A percentile compares a stretch with the other conserved stretches of the same genome.
Conservation (phyloP, 306 rosid genomes). For the Lathyrus tuberosus region DNA sequence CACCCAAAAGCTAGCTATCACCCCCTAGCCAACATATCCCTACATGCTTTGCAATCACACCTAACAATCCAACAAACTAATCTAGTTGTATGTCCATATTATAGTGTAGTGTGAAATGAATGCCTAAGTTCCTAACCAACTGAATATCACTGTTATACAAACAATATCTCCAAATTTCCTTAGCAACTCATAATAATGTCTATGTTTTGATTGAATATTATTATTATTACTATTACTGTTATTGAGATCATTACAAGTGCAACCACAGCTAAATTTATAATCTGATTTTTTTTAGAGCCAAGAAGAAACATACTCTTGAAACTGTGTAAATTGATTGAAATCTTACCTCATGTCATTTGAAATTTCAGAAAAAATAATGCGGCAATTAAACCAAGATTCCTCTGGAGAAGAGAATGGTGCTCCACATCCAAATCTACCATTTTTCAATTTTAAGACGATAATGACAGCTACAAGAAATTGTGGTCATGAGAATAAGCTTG, state of each 20-base stretch:
- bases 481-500: slow-evolving; percentile 46
- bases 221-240: background rate
- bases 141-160: background rate
- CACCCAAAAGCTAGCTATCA: background rate
- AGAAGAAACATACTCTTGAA: background rate
- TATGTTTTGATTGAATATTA: slow-evolving; percentile 8
- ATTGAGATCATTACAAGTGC: background rate
- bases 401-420: slow-evolving; percentile 4
- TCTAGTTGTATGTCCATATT: no score
- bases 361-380: slow-evolving; percentile 27
- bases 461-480: slow-evolving; percentile 45
- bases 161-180: slow-evolving; percentile 1
- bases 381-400: slow-evolving; percentile 13
- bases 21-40: background rate
- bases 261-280: background rate
- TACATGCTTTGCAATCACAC: no score
- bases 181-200: background rate
- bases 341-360: slow-evolving; percentile 8
- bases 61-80: no score
- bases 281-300: background rate
- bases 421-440: slow-evolving; percentile 35
- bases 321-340: slow-evolving; percentile 10
- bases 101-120: background rate
- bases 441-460: slow-evolving; percentile 37
- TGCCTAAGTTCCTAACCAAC: background rate